These are phyloP conservation scores for Fraxinus floribunda DNA, from an alignment of 305 asterid species.

Conservation along the genomic window DNA sequence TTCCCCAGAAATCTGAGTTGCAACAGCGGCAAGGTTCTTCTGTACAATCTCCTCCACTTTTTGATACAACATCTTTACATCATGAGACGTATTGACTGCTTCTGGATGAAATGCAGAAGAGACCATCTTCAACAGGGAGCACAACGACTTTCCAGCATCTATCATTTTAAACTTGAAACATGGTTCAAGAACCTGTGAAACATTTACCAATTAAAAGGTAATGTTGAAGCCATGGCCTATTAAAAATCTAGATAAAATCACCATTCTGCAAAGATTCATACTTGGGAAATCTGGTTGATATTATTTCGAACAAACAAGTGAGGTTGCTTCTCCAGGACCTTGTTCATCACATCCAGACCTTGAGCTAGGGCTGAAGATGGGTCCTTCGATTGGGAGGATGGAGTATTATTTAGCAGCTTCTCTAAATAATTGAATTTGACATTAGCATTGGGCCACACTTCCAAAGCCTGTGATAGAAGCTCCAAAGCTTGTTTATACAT, in stretches of 20 bases:
- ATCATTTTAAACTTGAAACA: constrained; percentile 98
- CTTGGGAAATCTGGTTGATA: constrained; percentile 89
- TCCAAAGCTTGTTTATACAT: constrained; percentile 99
- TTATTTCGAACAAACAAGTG: constrained; percentile 96
- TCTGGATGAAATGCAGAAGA: constrained; percentile 94
- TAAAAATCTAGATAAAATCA: constrained; percentile 23
- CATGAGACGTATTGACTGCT: constrained; percentile 70
- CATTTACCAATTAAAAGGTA: constrained; percentile 15
- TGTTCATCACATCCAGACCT: constrained; percentile 99
- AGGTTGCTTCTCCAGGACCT: constrained; percentile 96
- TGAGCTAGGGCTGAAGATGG: constrained; percentile 98
- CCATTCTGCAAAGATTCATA: constrained; percentile 32
- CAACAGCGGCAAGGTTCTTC: constrained; percentile 95
- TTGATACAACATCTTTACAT: constrained; percentile 85
- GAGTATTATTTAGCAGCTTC: constrained; percentile 89
- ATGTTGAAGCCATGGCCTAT: constrained; percentile 6
- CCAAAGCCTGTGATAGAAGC: constrained; percentile 95
- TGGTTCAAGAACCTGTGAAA: constrained; percentile 89
- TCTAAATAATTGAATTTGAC: constrained; percentile 98
- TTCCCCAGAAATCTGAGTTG: constrained; percentile 86
- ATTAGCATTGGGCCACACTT: constrained; percentile 99
- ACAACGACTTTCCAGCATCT: constrained; percentile 95
- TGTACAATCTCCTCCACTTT: constrained; percentile 96
- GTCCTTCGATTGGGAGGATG: constrained; percentile 96
- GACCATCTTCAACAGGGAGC: constrained; percentile 94